A percentile compares a stretch with the other conserved stretches of the same genome.
Conservation (phyloP, 768 basidiomycete species). For the Pleurotus tuber-regium region DNA sequence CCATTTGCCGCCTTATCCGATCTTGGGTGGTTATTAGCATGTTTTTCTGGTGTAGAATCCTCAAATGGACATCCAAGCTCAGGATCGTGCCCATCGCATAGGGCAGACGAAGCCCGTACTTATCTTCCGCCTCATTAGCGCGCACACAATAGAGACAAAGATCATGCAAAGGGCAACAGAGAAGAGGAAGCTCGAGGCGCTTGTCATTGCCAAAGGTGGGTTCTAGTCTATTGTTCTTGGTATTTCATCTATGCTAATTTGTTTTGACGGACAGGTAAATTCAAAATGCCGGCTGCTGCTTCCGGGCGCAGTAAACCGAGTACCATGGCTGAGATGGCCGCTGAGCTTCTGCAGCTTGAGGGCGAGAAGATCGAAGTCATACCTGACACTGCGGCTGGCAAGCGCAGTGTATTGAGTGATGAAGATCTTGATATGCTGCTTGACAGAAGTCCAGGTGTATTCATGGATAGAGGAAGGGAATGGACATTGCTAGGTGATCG, state of each 20-base stretch:
- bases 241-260: no score
- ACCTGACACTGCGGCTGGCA: slow-evolving; percentile 65
- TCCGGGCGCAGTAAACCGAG: slow-evolving; percentile 50
- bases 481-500: slow-evolving; percentile 58
- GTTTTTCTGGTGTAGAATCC: slow-evolving; percentile 61
- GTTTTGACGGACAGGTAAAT: slow-evolving; percentile 66
- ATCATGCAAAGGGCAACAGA: slow-evolving; percentile 87
- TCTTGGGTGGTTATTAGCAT: no score
- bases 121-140: slow-evolving; percentile 83
- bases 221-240: no score
- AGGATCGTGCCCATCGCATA: slow-evolving; percentile 94
- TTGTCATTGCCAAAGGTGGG: slow-evolving; percentile 90
- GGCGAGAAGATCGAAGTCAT: slow-evolving; percentile 90
- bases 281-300: slow-evolving; percentile 66
- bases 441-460: slow-evolving; percentile 76
- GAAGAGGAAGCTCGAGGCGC: slow-evolving; percentile 87
- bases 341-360: slow-evolving; percentile 73
- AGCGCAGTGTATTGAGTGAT: slow-evolving; percentile 75
- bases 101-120: slow-evolving; percentile 91
- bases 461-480: slow-evolving; percentile 64
- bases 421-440: slow-evolving; percentile 77
- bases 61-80: slow-evolving; percentile 95
- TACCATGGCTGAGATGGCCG: slow-evolving; percentile 79
- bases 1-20: background rate
- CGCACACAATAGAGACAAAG: slow-evolving; percentile 88